A percentile compares a stretch with the other conserved stretches of the same genome.
Conservation (phyloP, 2,329 filamentous ascomycete genomes). For the Fusarium albosuccineum region DNA sequence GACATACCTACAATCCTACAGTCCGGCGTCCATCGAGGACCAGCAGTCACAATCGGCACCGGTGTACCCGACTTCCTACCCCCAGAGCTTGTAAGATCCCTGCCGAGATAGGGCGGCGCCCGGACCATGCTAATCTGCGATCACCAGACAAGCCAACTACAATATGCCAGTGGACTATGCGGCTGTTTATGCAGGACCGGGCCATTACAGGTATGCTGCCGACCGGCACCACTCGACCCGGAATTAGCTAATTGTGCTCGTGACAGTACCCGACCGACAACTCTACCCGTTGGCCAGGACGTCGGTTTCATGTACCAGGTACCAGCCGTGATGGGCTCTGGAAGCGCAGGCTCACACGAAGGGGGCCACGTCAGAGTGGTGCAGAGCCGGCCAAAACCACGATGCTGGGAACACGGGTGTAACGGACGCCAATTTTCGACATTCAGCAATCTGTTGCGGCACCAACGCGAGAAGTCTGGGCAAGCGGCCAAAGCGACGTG, state of each 20-base stretch:
- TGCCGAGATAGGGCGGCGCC: conserved; percentile 41
- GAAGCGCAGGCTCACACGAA: conserved; percentile 53
- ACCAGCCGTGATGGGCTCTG: conserved; percentile 53
- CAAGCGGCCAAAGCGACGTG: conserved; percentile 90
- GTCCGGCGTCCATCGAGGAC: conserved; percentile 61
- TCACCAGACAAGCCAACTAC: conserved; percentile 52
- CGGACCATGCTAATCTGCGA: conserved; percentile 48
- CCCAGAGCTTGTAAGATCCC: conserved; percentile 53
- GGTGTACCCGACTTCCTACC: conserved; percentile 51
- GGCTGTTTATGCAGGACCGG: conserved; percentile 50
- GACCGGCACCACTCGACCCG: conserved; percentile 11
- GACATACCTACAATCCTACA: conserved; percentile 65
- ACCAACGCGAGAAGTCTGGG: conserved; percentile 94
- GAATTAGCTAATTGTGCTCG: conserved; percentile 34
- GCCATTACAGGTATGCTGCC: conserved; percentile 56
- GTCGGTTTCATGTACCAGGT: conserved; percentile 60
- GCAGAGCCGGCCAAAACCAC: conserved; percentile 87
- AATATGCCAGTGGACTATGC: conserved; percentile 61
- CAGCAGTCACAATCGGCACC: conserved; percentile 52
- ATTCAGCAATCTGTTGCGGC: conserved; percentile 92
- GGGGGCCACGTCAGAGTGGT: conserved; percentile 74
- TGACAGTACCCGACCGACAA: conserved; percentile 55
- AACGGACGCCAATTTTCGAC: conserved; percentile 96
- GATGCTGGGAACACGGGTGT: conserved; percentile 97
- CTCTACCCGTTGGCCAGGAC: conserved; percentile 56